Evolutionary conservation across 768 basidiomycete genomes (phyloP).

Genomic region (Thelephora aurantiotincta): DNA sequence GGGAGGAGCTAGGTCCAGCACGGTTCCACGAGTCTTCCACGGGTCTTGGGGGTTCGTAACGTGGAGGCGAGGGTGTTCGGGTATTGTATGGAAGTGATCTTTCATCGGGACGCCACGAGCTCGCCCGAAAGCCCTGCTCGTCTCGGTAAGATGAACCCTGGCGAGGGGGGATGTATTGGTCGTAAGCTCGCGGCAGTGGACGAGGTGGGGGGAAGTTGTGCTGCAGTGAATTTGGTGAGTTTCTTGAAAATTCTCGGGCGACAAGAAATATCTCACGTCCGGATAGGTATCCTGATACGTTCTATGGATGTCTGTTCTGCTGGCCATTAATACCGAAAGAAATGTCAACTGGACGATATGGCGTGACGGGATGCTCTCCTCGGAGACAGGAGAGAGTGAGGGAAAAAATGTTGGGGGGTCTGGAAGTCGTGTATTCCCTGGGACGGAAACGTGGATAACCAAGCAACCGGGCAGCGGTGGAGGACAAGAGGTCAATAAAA

Average conservation of each 20-base stretch:
- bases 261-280: not conserved
- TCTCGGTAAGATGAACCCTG: slow-evolving; percentile 21
- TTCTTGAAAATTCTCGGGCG: too few relatives aligned
- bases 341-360: too few relatives aligned
- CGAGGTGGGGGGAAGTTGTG: not conserved
- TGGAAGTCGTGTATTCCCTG: too few relatives aligned
- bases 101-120: slow-evolving; percentile 20
- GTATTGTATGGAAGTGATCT: slow-evolving; percentile 17
- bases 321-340: not conserved
- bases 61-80: slow-evolving; percentile 40
- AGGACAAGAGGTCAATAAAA: too few relatives aligned
- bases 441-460: too few relatives aligned
- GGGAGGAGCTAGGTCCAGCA: slow-evolving; percentile 17
- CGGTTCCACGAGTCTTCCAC: slow-evolving; percentile 37
- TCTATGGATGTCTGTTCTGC: not conserved
- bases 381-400: too few relatives aligned
- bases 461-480: too few relatives aligned
- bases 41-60: slow-evolving; percentile 26
- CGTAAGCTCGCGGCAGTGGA: slow-evolving; percentile 30
- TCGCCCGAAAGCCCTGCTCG: slow-evolving; percentile 25
- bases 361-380: too few relatives aligned
- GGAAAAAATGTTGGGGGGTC: too few relatives aligned
- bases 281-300: not conserved
- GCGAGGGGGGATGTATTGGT: slow-evolving; percentile 35
- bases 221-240: not conserved